These are phyloP conservation scores for Diaporthe humulicola DNA, from an alignment of 2,329 filamentous ascomycete species.

Conservation along the genomic window DNA sequence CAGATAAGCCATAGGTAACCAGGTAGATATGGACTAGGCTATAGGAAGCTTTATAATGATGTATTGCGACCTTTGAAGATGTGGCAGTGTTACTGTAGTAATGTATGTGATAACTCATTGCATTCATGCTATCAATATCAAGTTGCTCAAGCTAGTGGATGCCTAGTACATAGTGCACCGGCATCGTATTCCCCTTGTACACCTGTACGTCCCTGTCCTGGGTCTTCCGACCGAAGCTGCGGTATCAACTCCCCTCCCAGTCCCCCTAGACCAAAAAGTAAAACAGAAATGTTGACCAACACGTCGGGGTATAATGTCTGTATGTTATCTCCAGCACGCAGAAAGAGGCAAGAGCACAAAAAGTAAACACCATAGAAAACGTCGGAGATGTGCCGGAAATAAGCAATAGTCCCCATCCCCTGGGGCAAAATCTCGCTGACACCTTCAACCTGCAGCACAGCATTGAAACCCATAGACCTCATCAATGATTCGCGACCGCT, in stretches of 20 bases:
- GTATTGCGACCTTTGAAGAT: no score
- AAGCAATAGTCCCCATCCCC: background rate
- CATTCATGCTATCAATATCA: conserved; percentile 32
- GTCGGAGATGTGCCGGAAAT: background rate
- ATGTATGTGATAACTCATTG: background rate
- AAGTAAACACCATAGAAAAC: background rate
- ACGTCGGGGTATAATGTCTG: conserved; percentile 39
- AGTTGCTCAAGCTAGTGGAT: conserved; percentile 25
- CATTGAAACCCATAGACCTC: background rate
- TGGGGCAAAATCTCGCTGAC: background rate
- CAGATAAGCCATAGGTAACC: no score
- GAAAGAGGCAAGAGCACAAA: background rate
- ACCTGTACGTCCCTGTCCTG: background rate
- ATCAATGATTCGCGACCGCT: background rate
- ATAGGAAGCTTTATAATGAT: no score
- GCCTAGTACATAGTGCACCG: background rate
- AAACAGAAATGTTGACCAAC: conserved; percentile 30
- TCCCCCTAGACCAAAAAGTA: conserved; percentile 18
- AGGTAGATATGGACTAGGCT: no score
- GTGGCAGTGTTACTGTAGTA: no score
- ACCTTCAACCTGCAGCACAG: background rate
- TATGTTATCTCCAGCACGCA: conserved; percentile 35
- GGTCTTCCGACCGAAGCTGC: background rate
- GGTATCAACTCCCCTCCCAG: background rate
- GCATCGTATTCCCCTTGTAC: background rate